Conservation (phyloP, 495 filamentous ascomycete genomes). For the Hamigera avellanea region DNA sequence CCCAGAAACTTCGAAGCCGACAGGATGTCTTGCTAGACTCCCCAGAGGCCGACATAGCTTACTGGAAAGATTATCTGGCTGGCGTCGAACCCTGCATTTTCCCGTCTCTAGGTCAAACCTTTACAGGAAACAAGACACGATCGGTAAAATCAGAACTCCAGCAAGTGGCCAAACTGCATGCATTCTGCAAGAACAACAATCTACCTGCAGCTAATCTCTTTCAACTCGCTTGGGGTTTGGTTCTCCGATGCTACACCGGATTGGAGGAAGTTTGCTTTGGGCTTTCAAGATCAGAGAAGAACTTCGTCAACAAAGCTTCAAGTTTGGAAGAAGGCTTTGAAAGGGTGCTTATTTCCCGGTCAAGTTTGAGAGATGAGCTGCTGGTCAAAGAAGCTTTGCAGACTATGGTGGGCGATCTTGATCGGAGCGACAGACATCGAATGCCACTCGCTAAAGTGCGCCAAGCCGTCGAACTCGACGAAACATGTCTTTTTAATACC, state of each 20-base stretch:
- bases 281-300: not conserved
- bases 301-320: too few species aligned
- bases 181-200: constrained; percentile 19
- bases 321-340: too few species aligned
- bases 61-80: constrained; percentile 41
- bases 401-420: constrained; percentile 20
- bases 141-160: not conserved
- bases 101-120: constrained; percentile 22
- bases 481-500: constrained; percentile 39
- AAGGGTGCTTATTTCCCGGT: constrained; percentile 4
- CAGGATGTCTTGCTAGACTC: too few species aligned
- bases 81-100: constrained; percentile 44
- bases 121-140: too few species aligned
- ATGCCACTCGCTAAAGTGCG: constrained; percentile 28
- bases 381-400: constrained; percentile 23
- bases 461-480: constrained; percentile 14
- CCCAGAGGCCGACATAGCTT: constrained; percentile 19
- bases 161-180: constrained; percentile 11
- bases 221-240: constrained; percentile 42
- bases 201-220: constrained; percentile 23
- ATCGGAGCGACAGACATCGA: constrained; percentile 22
- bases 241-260: constrained; percentile 41
- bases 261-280: constrained; percentile 46
- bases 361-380: constrained; percentile 23
- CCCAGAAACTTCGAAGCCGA: too few species aligned